phyloP scores from a whole-genome alignment of 202 grass and related monocot species.

The Elaeis oleifera region DNA sequence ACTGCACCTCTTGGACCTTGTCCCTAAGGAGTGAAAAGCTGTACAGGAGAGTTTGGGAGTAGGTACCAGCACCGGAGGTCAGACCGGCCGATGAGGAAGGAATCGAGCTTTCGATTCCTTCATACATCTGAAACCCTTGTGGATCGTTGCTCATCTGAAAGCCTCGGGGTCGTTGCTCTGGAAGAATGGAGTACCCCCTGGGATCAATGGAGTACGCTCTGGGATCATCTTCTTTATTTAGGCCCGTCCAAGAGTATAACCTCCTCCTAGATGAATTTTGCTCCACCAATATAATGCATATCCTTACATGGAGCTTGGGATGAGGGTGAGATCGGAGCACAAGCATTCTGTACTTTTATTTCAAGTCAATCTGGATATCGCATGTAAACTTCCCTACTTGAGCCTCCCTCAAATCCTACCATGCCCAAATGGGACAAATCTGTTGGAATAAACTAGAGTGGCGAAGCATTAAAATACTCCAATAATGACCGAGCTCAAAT shows the following conservation, averaged over 20 bases:
- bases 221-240: not conserved
- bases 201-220: not conserved
- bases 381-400: slow-evolving; percentile 60
- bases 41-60: slow-evolving; percentile 41
- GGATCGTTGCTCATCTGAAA: slow-evolving; percentile 7
- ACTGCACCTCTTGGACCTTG: slow-evolving; percentile 70
- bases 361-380: slow-evolving; percentile 43
- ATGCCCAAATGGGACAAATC: slow-evolving; percentile 23
- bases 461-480: too few relatives aligned
- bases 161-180: slow-evolving; percentile 21
- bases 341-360: not conserved
- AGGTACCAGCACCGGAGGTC: slow-evolving; percentile 4
- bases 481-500: too few relatives aligned
- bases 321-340: not conserved
- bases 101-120: slow-evolving; percentile 4
- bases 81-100: slow-evolving; percentile 2
- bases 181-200: slow-evolving; percentile 27
- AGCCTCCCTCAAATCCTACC: slow-evolving; percentile 72
- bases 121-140: slow-evolving; percentile 36
- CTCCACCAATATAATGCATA: not conserved
- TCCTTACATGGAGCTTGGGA: not conserved
- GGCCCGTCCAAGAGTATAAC: not conserved
- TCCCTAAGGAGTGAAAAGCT: slow-evolving; percentile 52
- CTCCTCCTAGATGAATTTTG: not conserved
- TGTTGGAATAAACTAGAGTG: too few relatives aligned